phyloP scores from a whole-genome alignment of 2,329 filamentous ascomycete species.

The Parascedosporium putredinis region DNA sequence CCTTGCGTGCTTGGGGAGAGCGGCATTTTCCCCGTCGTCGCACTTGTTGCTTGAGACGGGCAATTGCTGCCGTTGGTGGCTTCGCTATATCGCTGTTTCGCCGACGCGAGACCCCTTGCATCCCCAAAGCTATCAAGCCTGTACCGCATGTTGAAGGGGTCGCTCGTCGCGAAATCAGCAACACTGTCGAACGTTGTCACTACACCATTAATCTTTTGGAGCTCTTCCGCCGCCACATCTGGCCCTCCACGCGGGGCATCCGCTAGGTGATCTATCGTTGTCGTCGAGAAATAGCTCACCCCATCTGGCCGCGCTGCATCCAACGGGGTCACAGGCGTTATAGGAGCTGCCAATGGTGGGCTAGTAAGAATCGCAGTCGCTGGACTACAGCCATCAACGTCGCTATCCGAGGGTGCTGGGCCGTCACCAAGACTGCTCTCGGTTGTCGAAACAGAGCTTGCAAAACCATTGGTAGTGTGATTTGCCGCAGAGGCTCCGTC shows the following conservation, averaged over 20 bases:
- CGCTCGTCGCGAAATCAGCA: conserved; percentile 36
- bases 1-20: conserved; percentile 55
- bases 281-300: conserved; percentile 12
- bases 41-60: conserved; percentile 53
- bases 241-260: not conserved
- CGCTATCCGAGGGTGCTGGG: not conserved
- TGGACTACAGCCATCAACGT: conserved; percentile 1
- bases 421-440: not conserved
- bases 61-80: conserved; percentile 51
- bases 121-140: conserved; percentile 21
- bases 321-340: not conserved
- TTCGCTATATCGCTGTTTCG: conserved; percentile 48
- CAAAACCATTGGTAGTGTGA: not conserved
- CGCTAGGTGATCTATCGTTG: not conserved
- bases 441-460: not conserved
- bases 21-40: conserved; percentile 53
- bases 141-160: conserved; percentile 32
- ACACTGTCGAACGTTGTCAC: conserved; percentile 34
- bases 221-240: not conserved
- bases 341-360: conserved; percentile 9
- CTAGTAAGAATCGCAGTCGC: conserved; percentile 10
- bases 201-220: conserved; percentile 19
- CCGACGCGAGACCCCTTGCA: conserved; percentile 29
- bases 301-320: conserved; percentile 12
- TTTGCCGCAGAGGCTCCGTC: not conserved